Evolutionary conservation across 257 asterid species (phyloP), one percentile per base, ranked within the genome.

Genomic region (Leptodermis oblonga): DNA sequence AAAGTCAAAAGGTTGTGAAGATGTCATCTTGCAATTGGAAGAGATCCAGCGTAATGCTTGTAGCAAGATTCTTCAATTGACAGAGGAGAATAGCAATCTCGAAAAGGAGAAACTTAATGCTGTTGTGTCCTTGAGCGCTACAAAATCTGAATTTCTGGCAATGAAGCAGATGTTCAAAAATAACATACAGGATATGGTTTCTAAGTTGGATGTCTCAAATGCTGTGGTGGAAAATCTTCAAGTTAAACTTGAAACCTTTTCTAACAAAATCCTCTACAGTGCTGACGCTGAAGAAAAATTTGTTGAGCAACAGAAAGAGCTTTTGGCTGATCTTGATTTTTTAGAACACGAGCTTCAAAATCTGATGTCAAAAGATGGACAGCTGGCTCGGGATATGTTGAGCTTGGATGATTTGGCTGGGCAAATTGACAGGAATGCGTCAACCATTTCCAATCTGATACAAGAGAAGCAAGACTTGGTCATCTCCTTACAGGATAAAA

Each of bases 141-240:
- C 76, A 62, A 81, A 83, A 68, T 91, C 90, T 12, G 99, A 94
- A 77, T 86, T 85, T 74, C 70, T 77, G 81, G 79, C 70, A 34
- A 31, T 82, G 86, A 87, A 82, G 88, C 82, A 85, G 78, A 85
- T 74, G 78, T 82, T 83, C 78, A 83, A 75, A 80, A 79, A 78
- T 71, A 82, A 81, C 68, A 70, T 85, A 75, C 79, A 73, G 42
- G 82, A 81, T 31, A 75, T 82, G 80, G 86, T 51, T 73, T 72
- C 72, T 60, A 89, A 85, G 76, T 76, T 86, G 28, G 86, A 82
- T 68, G 63, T 73, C 34, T 87, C 99, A 25, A 82, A 79, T 82
- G 81, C 90, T 65, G 84, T 91, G 56, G 87, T 89, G 73, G 92
- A 82, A 34, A 86, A 83, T 66, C 92, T 94, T 82, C 90, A 86